Conservation (phyloP, 129 eudicot genomes). For the Kitagawia praeruptora region DNA sequence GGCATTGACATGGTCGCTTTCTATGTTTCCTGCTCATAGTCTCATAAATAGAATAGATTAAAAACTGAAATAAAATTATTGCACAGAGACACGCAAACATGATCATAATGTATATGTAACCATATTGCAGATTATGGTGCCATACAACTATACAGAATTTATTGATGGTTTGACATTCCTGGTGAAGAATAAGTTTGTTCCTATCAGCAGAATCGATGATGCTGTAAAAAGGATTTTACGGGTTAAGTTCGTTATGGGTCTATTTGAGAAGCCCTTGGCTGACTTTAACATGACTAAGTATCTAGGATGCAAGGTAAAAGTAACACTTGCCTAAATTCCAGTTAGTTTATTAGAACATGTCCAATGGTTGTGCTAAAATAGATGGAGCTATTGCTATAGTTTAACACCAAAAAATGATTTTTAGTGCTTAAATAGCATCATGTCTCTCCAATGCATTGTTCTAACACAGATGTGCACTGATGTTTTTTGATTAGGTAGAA, state of each 20-base stretch:
- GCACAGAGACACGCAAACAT: neutral
- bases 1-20: conserved; percentile 72
- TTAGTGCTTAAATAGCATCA: no score
- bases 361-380: no score
- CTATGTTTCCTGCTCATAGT: neutral
- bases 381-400: no score
- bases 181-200: conserved; percentile 48
- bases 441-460: no score
- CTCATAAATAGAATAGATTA: neutral
- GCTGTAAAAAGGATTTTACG: conserved; percentile 74
- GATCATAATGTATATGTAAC: neutral
- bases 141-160: conserved; percentile 61
- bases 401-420: no score
- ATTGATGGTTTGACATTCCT: conserved; percentile 47
- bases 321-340: neutral
- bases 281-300: conserved; percentile 52
- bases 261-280: conserved; percentile 66
- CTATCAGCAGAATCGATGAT: conserved; percentile 69
- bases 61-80: neutral
- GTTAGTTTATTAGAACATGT: neutral
- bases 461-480: no score
- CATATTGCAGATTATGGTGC: conserved; percentile 70
- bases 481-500: no score
- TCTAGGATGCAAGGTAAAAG: conserved; percentile 36
- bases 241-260: conserved; percentile 69